These are phyloP conservation scores for Thuja plicata DNA, from an alignment of 83 land plant genomes.

Conservation along the genomic window DNA sequence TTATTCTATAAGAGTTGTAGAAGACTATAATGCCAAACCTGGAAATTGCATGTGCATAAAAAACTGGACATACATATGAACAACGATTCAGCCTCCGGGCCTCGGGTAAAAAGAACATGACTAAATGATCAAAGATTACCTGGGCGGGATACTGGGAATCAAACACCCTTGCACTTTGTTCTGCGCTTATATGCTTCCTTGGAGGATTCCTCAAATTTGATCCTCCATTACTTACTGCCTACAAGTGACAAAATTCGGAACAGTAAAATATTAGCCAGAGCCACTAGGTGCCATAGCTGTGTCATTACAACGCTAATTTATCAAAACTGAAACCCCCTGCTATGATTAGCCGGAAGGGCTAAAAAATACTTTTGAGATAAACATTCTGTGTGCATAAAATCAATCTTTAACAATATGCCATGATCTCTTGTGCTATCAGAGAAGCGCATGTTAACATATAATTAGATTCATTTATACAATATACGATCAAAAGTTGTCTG, in stretches of 20 bases:
- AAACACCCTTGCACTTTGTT: neutral
- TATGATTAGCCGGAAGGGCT: neutral
- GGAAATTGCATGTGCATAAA: neutral
- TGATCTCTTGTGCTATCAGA: too few relatives aligned
- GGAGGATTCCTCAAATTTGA: neutral
- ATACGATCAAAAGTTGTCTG: too few relatives aligned
- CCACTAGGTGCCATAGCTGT: neutral
- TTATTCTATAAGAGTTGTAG: neutral
- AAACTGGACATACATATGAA: neutral
- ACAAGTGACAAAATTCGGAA: neutral
- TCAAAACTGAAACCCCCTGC: neutral
- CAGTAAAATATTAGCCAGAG: neutral
- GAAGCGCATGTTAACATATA: too few relatives aligned
- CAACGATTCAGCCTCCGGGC: neutral
- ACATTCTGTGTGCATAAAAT: neutral
- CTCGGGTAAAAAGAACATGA: neutral
- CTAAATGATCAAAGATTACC: neutral
- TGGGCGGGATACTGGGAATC: slow-evolving; percentile 9
- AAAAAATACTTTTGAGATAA: neutral
- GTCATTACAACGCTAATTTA: neutral
- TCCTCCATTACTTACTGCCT: slow-evolving; percentile 6
- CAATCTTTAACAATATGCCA: too few relatives aligned
- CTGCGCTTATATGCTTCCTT: neutral
- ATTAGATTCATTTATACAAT: too few relatives aligned
- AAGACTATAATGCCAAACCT: neutral